Conservation (phyloP, 2,329 filamentous ascomycete genomes). For the Rutstroemia sydowiana region DNA sequence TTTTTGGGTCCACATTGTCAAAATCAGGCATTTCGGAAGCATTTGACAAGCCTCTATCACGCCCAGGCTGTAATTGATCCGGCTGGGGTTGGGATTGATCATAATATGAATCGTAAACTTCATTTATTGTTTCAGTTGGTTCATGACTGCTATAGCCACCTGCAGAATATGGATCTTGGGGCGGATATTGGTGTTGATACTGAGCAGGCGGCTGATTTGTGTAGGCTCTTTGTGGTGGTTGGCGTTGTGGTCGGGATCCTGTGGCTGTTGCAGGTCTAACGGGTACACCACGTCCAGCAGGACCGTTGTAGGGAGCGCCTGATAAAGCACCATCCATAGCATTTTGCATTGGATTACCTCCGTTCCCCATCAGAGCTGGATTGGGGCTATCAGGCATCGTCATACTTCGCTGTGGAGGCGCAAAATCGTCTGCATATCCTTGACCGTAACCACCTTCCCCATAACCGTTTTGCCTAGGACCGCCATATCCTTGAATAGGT, state of each 20-base stretch:
- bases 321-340: conserved; percentile 20
- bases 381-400: conserved; percentile 49
- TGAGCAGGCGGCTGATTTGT: conserved; percentile 34
- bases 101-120: conserved; percentile 50
- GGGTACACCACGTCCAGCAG: conserved; percentile 39
- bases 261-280: conserved; percentile 49
- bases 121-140: conserved; percentile 36
- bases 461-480: conserved; percentile 22
- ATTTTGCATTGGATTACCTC: conserved; percentile 18
- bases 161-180: conserved; percentile 10
- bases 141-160: conserved; percentile 23
- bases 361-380: conserved; percentile 31
- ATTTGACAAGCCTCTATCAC: conserved; percentile 18
- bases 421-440: conserved; percentile 36
- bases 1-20: conserved; percentile 15
- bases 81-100: conserved; percentile 12
- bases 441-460: conserved; percentile 23
- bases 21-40: conserved; percentile 29
- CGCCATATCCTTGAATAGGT: conserved; percentile 12
- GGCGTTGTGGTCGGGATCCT: conserved; percentile 45
- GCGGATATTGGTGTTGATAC: conserved; percentile 15
- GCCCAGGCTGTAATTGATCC: conserved; percentile 15
- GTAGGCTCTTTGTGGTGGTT: conserved; percentile 48
- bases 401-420: conserved; percentile 49
- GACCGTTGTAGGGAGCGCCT: conserved; percentile 40